Evolutionary conservation across 164 flowering plant genomes (phyloP).

Genomic region (Amborella trichopoda): DNA sequence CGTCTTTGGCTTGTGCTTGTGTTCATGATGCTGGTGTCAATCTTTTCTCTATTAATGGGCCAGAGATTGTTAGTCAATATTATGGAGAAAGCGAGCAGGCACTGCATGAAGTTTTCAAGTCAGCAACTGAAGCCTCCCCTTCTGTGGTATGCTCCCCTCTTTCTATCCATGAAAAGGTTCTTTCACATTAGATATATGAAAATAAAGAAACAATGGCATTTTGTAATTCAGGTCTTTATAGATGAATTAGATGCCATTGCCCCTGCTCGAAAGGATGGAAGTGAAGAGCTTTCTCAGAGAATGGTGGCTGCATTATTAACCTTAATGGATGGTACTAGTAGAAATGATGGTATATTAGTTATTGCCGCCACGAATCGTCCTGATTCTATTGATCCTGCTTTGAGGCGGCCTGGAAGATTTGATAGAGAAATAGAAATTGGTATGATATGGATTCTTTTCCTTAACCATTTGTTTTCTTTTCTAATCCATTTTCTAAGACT

Average conservation of each 20-base stretch:
- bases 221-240: slow-evolving; percentile 83
- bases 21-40: slow-evolving; percentile 69
- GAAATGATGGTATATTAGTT: slow-evolving; percentile 49
- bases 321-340: slow-evolving; percentile 81
- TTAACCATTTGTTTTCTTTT: neutral
- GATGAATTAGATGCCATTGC: slow-evolving; percentile 99
- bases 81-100: slow-evolving; percentile 87
- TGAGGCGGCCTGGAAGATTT: slow-evolving; percentile 90
- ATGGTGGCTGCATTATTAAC: slow-evolving; percentile 81
- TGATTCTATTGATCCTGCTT: slow-evolving; percentile 86
- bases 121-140: slow-evolving; percentile 68
- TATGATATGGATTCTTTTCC: slow-evolving; percentile 27
- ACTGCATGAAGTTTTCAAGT: slow-evolving; percentile 53
- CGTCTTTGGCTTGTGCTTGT: slow-evolving; percentile 68
- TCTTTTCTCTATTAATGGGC: slow-evolving; percentile 71
- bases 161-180: slow-evolving; percentile 94
- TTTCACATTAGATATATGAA: no score
- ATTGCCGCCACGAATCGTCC: slow-evolving; percentile 85
- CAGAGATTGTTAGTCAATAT: slow-evolving; percentile 70
- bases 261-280: slow-evolving; percentile 81
- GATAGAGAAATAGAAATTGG: slow-evolving; percentile 94
- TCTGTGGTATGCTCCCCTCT: slow-evolving; percentile 91
- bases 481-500: no score
- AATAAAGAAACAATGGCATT: no score
- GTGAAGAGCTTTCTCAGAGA: slow-evolving; percentile 80